Evolutionary conservation across 2,329 filamentous ascomycete species (phyloP).

Genomic region (Hymenoscyphus infarciens): DNA sequence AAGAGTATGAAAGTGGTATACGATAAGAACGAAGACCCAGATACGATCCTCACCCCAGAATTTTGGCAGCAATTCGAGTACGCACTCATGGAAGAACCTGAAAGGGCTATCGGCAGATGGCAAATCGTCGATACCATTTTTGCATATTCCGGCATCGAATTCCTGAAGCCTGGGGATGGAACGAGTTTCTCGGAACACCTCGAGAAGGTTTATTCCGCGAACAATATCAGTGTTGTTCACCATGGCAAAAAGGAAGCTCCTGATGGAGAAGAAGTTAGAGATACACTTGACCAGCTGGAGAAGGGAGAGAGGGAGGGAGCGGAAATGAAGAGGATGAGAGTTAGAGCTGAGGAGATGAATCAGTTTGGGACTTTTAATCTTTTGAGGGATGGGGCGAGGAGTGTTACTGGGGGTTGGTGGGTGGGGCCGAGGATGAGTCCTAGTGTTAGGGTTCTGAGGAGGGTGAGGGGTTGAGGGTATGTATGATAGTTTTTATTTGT

Average conservation of each 20-base stretch:
- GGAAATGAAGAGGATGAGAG: constrained; percentile 20
- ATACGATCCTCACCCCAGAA: constrained; percentile 41
- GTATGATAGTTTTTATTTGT: neutral
- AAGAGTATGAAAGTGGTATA: constrained; percentile 38
- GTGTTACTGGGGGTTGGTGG: constrained; percentile 60
- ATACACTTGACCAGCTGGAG: constrained; percentile 25
- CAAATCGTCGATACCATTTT: constrained; percentile 53
- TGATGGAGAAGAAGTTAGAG: constrained; percentile 22
- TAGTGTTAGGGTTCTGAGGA: constrained; percentile 30
- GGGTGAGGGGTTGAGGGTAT: constrained; percentile 16
- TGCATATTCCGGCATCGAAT: constrained; percentile 56
- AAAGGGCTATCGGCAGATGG: constrained; percentile 50
- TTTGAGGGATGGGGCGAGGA: constrained; percentile 39
- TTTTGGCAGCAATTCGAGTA: constrained; percentile 68
- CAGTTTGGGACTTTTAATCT: constrained; percentile 29
- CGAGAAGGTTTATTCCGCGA: constrained; percentile 27
- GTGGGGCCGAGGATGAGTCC: constrained; percentile 59
- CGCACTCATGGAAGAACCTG: constrained; percentile 52
- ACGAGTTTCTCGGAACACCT: constrained; percentile 23
- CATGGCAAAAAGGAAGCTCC: constrained; percentile 13
- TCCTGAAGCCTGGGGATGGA: constrained; percentile 47
- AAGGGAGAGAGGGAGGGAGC: constrained; percentile 45
- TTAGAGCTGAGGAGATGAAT: constrained; percentile 28
- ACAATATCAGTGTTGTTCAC: constrained; percentile 23
- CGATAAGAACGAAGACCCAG: constrained; percentile 60